These are phyloP conservation scores for Cutaneotrichosporon arboriforme DNA, from an alignment of 1,284 basidiomycete genomes.

Conservation along the genomic window DNA sequence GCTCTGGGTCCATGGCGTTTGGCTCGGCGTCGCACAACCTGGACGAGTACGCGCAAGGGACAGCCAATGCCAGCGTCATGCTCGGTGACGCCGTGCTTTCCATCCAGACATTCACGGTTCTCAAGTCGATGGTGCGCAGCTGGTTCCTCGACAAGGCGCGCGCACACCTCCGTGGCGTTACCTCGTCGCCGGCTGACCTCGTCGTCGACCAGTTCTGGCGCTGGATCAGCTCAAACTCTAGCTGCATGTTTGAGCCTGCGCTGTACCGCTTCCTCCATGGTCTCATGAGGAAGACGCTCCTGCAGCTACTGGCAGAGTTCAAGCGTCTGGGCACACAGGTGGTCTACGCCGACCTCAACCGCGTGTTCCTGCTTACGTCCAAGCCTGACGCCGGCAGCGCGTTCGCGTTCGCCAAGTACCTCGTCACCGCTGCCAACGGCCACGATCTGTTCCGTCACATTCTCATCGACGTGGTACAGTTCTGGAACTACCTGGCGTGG, in stretches of 20 bases:
- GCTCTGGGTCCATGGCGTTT: conserved; percentile 82
- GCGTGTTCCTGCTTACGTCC: conserved; percentile 83
- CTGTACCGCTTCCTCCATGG: conserved; percentile 90
- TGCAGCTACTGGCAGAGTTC: conserved; percentile 95
- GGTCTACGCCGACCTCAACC: conserved; percentile 91
- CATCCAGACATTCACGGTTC: conserved; percentile 74
- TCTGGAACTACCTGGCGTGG: conserved; percentile 92
- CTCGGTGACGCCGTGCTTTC: conserved; percentile 92
- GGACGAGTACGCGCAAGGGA: conserved; percentile 78
- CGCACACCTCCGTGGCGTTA: conserved; percentile 49
- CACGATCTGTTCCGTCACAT: conserved; percentile 95
- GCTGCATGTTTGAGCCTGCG: conserved; percentile 87
- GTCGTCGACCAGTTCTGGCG: conserved; percentile 89
- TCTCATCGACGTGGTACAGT: conserved; percentile 77
- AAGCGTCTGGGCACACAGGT: conserved; percentile 89
- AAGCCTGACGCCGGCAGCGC: conserved; percentile 91
- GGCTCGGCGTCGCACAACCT: conserved; percentile 86
- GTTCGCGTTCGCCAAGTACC: conserved; percentile 90
- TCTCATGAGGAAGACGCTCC: conserved; percentile 96
- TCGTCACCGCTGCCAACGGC: conserved; percentile 85
- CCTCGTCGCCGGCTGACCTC: conserved; percentile 50
- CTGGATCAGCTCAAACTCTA: conserved; percentile 82
- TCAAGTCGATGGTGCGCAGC: conserved; percentile 81
- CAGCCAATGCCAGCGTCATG: conserved; percentile 65
- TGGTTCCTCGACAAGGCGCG: conserved; percentile 84